These are phyloP conservation scores for Xerocomellus amylosporus DNA, from an alignment of 768 basidiomycete genomes.

Conservation along the genomic window DNA sequence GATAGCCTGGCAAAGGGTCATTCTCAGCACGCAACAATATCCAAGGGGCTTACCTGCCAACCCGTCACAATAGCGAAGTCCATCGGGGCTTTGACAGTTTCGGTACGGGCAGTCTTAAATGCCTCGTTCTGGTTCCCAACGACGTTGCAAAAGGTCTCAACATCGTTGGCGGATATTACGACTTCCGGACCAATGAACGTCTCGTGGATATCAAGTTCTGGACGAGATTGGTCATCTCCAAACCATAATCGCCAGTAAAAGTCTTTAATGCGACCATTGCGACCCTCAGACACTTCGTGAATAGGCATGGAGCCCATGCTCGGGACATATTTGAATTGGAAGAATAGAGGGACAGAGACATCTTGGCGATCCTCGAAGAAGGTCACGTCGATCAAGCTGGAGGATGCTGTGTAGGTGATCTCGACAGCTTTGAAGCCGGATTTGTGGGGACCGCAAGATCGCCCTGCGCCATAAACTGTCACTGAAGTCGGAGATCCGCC, in stretches of 20 bases:
- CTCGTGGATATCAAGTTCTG: slow-evolving; percentile 75
- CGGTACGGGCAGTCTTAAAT: slow-evolving; percentile 76
- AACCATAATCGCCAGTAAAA: slow-evolving; percentile 99
- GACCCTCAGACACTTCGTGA: slow-evolving; percentile 79
- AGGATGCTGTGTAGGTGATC: slow-evolving; percentile 53
- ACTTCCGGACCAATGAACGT: slow-evolving; percentile 87
- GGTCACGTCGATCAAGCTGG: slow-evolving; percentile 62
- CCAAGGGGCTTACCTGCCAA: slow-evolving; percentile 75
- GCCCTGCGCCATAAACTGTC: slow-evolving; percentile 70
- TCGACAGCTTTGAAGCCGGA: slow-evolving; percentile 80
- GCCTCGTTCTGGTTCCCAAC: slow-evolving; percentile 91
- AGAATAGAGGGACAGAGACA: slow-evolving; percentile 70
- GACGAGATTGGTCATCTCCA: slow-evolving; percentile 76
- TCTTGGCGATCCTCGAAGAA: slow-evolving; percentile 82
- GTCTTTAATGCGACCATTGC: slow-evolving; percentile 89
- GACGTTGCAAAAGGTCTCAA: slow-evolving; percentile 89
- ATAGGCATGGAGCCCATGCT: slow-evolving; percentile 89
- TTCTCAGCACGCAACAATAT: not conserved
- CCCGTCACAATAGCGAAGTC: slow-evolving; percentile 98
- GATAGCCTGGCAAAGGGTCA: slow-evolving; percentile 66
- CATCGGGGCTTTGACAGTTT: slow-evolving; percentile 84
- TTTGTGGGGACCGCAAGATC: slow-evolving; percentile 74
- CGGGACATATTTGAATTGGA: slow-evolving; percentile 86
- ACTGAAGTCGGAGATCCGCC: slow-evolving; percentile 55
- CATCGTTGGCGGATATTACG: slow-evolving; percentile 66